A percentile compares a stretch with the other conserved stretches of the same genome.
Conservation (phyloP, 2,329 filamentous ascomycete genomes). For the Alternaria panax region DNA sequence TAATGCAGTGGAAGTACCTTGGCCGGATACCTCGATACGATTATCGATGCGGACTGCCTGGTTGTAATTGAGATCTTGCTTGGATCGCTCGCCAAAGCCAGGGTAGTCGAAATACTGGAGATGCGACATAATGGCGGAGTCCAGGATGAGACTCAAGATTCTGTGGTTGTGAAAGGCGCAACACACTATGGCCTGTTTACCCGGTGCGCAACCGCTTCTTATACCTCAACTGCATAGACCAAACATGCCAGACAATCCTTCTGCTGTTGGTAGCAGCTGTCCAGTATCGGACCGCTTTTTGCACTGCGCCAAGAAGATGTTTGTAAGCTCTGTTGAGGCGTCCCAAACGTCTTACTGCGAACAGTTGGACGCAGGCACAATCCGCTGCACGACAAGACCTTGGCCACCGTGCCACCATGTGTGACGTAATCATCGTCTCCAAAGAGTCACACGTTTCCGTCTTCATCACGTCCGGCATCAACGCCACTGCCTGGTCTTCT, state of each 20-base stretch:
- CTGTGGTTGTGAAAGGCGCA: neutral
- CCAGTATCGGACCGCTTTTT: neutral
- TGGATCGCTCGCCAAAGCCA: conserved; percentile 28
- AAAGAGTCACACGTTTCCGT: neutral
- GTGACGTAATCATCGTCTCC: neutral
- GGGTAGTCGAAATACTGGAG: conserved; percentile 1
- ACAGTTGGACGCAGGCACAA: neutral
- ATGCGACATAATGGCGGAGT: neutral
- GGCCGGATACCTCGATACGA: conserved; percentile 35
- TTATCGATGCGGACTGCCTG: conserved; percentile 39
- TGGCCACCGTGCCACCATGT: too few relatives aligned
- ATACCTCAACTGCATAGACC: neutral
- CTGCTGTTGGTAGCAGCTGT: neutral
- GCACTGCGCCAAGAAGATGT: neutral
- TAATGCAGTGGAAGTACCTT: conserved; percentile 23
- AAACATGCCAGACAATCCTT: neutral
- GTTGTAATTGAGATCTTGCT: conserved; percentile 28
- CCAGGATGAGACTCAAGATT: neutral
- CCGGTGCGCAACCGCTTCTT: neutral
- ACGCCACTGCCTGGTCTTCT: conserved; percentile 22
- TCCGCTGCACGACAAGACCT: neutral
- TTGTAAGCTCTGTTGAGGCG: neutral
- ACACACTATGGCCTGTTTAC: neutral
- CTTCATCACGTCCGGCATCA: neutral
- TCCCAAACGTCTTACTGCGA: neutral